Percentiles rank a stretch among this genome's conserved stretches.
These are phyloP conservation scores for Circinella minor DNA, from an alignment of 371 early-diverging fungal species.

Conservation along the genomic window DNA sequence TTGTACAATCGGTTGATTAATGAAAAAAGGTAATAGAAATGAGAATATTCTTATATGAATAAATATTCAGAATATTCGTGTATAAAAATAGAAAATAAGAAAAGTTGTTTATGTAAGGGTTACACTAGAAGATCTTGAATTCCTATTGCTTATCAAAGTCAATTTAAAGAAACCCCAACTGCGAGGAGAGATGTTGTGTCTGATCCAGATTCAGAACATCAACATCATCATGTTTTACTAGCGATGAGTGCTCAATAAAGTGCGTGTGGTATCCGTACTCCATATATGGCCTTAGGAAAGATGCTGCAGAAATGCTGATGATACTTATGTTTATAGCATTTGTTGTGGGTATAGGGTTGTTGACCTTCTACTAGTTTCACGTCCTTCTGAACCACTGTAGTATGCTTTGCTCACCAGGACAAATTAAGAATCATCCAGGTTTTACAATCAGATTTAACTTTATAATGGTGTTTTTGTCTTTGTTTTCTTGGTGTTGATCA, in stretches of 20 bases:
- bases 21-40: too few species aligned
- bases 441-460: constrained; percentile 13
- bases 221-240: not conserved
- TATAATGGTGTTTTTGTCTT: constrained; percentile 22
- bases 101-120: too few species aligned
- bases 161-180: too few species aligned
- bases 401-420: not conserved
- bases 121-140: too few species aligned
- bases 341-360: constrained; percentile 6
- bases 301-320: not conserved
- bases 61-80: too few species aligned
- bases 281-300: constrained; percentile 6
- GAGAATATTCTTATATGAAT: too few species aligned
- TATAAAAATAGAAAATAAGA: too few species aligned
- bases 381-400: constrained; percentile 9
- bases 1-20: too few species aligned
- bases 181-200: too few species aligned
- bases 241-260: not conserved
- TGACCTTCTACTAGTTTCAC: not conserved
- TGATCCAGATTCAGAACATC: too few species aligned
- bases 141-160: too few species aligned
- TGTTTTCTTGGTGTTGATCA: constrained; percentile 17
- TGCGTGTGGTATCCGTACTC: not conserved
- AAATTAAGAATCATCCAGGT: not conserved
- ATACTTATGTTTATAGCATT: not conserved